Base-by-base conservation (phyloP, 1,284 basidiomycete genomes). In the Phaffia rhodozyma region DNA sequence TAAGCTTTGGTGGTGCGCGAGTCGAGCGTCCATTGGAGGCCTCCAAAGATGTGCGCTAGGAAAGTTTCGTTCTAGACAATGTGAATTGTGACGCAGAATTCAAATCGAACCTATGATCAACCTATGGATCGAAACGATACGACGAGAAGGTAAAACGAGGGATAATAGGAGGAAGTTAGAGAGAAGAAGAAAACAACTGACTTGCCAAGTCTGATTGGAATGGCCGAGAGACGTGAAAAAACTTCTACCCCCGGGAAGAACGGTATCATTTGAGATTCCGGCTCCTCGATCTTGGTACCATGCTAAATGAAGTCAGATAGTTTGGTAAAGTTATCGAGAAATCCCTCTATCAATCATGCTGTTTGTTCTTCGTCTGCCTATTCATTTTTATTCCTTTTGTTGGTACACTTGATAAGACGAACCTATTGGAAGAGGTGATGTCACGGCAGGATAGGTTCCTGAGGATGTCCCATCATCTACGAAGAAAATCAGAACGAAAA, bases 171-270 rank as follows among this genome's bases (percentile, higher is more conserved):
- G 13, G 47, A 21, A 58, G 55, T 51, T 62, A 16, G 18, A 11
- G 38, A 16, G n/a, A 27, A n/a, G 16, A 53, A n/a, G 25, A 21
- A 11, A 53, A 53, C 18, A 20, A 60, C 57, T 50, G 18, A 56
- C 51, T 9, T 52, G 13, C 59, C 51, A 53, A 1, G 83, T 87
- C 69, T 84, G 81, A 69, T 82, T 85, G 63, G 83, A 72, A 71
- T 91, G 88, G 1, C 87, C 87, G 1, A 90, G 78, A 65, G 83
- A 83, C 0, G 88, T 89, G 74, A 87, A 90, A 75, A 86, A 90
- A 67, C 85, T 86, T 53, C 87, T 80, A n/a, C 87, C 88, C 1
- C 82, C 78, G 74, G 3, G 76, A 78, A 18, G 67, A 68, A 13
- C 66, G 43, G 20, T 58, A 18, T 0, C 73, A 76, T 21, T 71